A percentile compares a stretch with the other conserved stretches of the same genome.
phyloP scores from a whole-genome alignment of 805 yeast species.

The Komagataella pseudopastoris region DNA sequence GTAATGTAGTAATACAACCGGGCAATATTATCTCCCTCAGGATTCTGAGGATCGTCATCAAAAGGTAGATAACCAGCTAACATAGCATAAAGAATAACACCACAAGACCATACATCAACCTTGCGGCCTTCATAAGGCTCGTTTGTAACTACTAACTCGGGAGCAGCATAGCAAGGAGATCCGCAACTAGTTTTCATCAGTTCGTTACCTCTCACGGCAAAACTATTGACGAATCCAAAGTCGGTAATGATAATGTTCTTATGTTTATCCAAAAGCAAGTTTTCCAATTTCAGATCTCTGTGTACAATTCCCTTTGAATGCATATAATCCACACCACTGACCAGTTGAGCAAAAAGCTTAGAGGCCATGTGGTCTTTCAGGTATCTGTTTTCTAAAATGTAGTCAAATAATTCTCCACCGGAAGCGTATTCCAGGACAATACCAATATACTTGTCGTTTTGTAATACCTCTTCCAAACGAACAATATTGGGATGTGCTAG shows the following conservation, averaged over 20 bases:
- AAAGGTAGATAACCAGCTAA: conserved; percentile 93
- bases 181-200: conserved; percentile 94
- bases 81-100: conserved; percentile 93
- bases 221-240: conserved; percentile 92
- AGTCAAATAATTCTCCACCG: conserved; percentile 94
- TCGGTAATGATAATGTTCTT: conserved; percentile 80
- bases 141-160: conserved; percentile 82
- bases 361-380: conserved; percentile 82
- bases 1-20: conserved; percentile 86
- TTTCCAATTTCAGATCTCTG: conserved; percentile 66
- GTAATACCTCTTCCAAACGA: conserved; percentile 80
- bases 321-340: conserved; percentile 86
- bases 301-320: conserved; percentile 73
- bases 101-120: conserved; percentile 96
- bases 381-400: conserved; percentile 75
- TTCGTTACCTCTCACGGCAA: conserved; percentile 39
- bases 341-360: conserved; percentile 79
- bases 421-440: conserved; percentile 94
- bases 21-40: conserved; percentile 90
- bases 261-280: conserved; percentile 68
- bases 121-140: conserved; percentile 83
- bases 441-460: conserved; percentile 90
- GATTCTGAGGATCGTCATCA: conserved; percentile 95
- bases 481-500: conserved; percentile 92
- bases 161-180: conserved; percentile 97